These are phyloP conservation scores for Huntiella savannae DNA, from an alignment of 2,329 filamentous ascomycete species.

Conservation along the genomic window DNA sequence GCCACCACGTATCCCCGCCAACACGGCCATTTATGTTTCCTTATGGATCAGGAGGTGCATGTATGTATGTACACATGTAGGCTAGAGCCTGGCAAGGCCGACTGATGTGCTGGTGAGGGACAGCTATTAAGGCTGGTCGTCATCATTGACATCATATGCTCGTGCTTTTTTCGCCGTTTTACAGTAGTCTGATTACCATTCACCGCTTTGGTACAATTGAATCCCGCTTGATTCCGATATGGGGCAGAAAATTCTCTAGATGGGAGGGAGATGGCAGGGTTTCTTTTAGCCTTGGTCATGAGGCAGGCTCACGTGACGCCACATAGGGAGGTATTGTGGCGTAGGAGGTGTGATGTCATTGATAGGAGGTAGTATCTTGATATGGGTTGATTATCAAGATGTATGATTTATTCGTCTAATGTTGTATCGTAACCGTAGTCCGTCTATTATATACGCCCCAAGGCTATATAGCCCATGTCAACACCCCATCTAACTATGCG, in stretches of 20 bases:
- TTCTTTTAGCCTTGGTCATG: conserved; percentile 5
- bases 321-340: neutral
- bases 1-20: too few species aligned
- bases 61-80: too few species aligned
- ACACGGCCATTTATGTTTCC: too few species aligned
- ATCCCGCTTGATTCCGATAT: neutral
- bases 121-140: too few species aligned
- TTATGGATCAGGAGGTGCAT: too few species aligned
- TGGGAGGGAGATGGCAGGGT: neutral
- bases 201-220: neutral
- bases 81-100: too few species aligned
- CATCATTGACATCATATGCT: too few species aligned
- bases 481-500: conserved; percentile 17
- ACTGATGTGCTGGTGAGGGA: too few species aligned
- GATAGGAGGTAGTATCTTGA: neutral
- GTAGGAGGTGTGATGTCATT: conserved; percentile 1
- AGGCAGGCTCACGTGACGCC: neutral
- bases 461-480: neutral
- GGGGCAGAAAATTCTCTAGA: neutral
- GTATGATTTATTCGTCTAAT: conserved; percentile 4
- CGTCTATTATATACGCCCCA: neutral
- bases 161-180: neutral
- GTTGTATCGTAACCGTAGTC: neutral
- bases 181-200: neutral
- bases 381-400: neutral